phyloP scores from a whole-genome alignment of 1,284 basidiomycete species.

The Pisolithus thermaeus region DNA sequence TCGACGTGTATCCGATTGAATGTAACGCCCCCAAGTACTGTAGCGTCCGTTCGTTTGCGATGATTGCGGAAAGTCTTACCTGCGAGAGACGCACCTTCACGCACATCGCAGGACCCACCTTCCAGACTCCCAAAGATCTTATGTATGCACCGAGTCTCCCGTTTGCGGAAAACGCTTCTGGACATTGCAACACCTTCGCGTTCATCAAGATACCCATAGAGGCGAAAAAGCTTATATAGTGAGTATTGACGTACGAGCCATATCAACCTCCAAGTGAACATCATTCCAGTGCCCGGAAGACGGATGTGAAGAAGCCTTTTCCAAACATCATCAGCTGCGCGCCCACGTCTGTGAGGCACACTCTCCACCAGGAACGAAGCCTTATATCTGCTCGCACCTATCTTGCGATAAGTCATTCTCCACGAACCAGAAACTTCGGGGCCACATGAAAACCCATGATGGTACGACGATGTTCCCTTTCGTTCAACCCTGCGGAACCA shows the following conservation, averaged over 20 bases:
- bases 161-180: conserved; percentile 84
- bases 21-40: conserved; percentile 1
- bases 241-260: conserved; percentile 11
- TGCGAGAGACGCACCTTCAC: conserved; percentile 81
- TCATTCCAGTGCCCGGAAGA: conserved; percentile 52
- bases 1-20: background rate
- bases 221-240: conserved; percentile 59
- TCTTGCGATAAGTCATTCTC: conserved; percentile 76
- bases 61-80: conserved; percentile 75
- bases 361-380: conserved; percentile 73
- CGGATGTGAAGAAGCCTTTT: conserved; percentile 61
- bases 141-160: conserved; percentile 49
- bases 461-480: conserved; percentile 38
- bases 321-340: conserved; percentile 78
- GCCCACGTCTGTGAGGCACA: conserved; percentile 68
- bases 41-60: conserved; percentile 81
- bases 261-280: conserved; percentile 3
- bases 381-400: conserved; percentile 66
- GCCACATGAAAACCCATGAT: conserved; percentile 78
- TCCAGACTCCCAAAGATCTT: conserved; percentile 58
- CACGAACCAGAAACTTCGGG: conserved; percentile 73
- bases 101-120: conserved; percentile 75
- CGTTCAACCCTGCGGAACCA: background rate
- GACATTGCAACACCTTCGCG: conserved; percentile 82
- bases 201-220: conserved; percentile 63